These are phyloP conservation scores for Arthrobotrys musiformis DNA, from an alignment of 2,329 filamentous ascomycete genomes.

Conservation along the genomic window DNA sequence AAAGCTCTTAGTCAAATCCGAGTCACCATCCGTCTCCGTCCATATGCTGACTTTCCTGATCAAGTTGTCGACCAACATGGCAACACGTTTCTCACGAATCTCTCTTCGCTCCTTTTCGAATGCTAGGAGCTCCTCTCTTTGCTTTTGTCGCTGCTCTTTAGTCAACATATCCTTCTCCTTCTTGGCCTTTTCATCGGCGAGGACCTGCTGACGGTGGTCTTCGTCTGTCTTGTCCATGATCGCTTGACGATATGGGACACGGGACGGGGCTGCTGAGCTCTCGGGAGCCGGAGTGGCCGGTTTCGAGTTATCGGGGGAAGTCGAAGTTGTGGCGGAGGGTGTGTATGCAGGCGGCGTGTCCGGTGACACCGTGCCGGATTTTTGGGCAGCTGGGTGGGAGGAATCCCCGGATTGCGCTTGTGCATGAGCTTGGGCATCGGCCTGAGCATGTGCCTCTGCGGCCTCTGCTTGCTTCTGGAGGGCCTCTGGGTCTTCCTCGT, in stretches of 20 bases:
- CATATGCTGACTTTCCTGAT: conserved; percentile 89
- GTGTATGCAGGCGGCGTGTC: neutral
- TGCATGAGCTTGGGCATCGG: conserved; percentile 57
- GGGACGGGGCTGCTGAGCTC: conserved; percentile 61
- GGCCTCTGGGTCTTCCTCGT: conserved; percentile 70
- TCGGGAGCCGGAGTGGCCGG: conserved; percentile 41
- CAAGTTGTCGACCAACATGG: conserved; percentile 84
- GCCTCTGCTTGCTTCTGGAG: conserved; percentile 65
- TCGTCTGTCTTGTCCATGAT: conserved; percentile 90
- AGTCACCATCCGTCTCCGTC: conserved; percentile 94
- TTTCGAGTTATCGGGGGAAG: conserved; percentile 24
- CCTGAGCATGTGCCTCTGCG: conserved; percentile 56
- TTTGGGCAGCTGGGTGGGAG: conserved; percentile 61
- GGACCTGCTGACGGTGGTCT: conserved; percentile 67
- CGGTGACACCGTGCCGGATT: conserved; percentile 59
- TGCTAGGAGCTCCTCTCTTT: conserved; percentile 87
- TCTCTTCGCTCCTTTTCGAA: conserved; percentile 86
- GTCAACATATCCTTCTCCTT: conserved; percentile 88
- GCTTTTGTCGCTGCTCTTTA: conserved; percentile 94
- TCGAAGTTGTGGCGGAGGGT: conserved; percentile 65
- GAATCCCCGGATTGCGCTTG: conserved; percentile 58
- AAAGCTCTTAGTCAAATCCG: conserved; percentile 87
- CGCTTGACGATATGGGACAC: conserved; percentile 80
- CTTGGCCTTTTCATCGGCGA: conserved; percentile 67
- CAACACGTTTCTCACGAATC: conserved; percentile 88